Base-by-base conservation (phyloP, 2,329 filamentous ascomycete genomes). In the Colletotrichum zoysiae region DNA sequence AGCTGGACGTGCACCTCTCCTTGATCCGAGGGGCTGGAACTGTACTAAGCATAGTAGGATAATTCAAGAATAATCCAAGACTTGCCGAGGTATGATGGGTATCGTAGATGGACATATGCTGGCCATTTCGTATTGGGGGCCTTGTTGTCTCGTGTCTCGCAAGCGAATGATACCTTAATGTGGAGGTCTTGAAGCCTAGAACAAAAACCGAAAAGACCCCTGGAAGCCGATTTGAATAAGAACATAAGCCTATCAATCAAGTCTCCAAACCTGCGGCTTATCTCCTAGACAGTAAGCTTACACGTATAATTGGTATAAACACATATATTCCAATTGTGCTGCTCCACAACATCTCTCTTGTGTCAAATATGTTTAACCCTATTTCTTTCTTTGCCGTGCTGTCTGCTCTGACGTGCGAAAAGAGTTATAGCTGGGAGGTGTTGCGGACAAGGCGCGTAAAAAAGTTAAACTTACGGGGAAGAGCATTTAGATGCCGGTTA, bases 1-100 rank as follows among this genome's bases (percentile, higher is more conserved):
- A 72, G 48, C 16, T 72, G 70, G 65, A 33, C 20, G 3, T 72
- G 70, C 26, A 42, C 35, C 0, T 23, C 30, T 6, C 1, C 33
- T 51, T 8, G 14, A 26, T 18, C 8, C 7, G 14, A 30, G 23
- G 12, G 23, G 14, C 14, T 4, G 11, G 3, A 12, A 5, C 3
- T 12, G 38, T 11, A 12, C 11, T n/a, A 48, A 48, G 4, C 46
- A 16, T 4, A 4, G 5, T 26, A 0, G 48, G 5, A 26, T n/a
- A 26, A 26, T 16, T n/a, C 11, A 4, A 51, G 3, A 30, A 30
- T 30, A 30, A 30, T 30, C 3, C 4, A 30, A 30, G 14, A 5
- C n/a, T 6, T 12, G 11, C 23, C n/a, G 9, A 0, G n/a, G 11
- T 11, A 16, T 16, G 48, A 8, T 14, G 3, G 5, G 23, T 14